A percentile compares a stretch with the other conserved stretches of the same genome.
Evolutionary conservation across 2,329 filamentous ascomycete species (phyloP).

Genomic region (Pseudocercospora vitis): DNA sequence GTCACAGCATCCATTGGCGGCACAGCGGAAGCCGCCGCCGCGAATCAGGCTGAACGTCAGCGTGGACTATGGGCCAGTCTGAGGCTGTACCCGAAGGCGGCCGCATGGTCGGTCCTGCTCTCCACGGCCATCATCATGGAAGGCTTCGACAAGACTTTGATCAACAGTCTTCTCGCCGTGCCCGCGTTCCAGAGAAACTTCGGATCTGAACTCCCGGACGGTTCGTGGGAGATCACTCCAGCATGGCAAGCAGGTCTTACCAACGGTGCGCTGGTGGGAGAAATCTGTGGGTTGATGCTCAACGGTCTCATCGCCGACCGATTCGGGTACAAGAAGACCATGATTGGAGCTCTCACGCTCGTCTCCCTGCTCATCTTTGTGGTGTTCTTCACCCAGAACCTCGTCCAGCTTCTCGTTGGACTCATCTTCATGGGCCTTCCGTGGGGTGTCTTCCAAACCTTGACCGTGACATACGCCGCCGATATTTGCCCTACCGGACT

Average conservation of each 20-base stretch:
- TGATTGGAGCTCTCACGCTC: slow-evolving; percentile 58
- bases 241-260: slow-evolving; percentile 59
- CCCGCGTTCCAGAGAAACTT: slow-evolving; percentile 40
- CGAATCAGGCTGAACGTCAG: too few species aligned
- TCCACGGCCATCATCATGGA: slow-evolving; percentile 45
- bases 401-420: slow-evolving; percentile 34
- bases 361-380: slow-evolving; percentile 58
- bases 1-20: too few species aligned
- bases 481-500: slow-evolving; percentile 62
- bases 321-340: slow-evolving; percentile 49
- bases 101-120: slow-evolving; percentile 41
- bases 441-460: slow-evolving; percentile 33
- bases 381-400: slow-evolving; percentile 43
- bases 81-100: slow-evolving; percentile 38
- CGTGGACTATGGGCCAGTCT: too few species aligned
- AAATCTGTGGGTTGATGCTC: slow-evolving; percentile 66
- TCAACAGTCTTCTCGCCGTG: slow-evolving; percentile 39
- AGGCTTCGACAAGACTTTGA: slow-evolving; percentile 43
- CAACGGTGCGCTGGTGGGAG: slow-evolving; percentile 59
- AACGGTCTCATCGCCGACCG: slow-evolving; percentile 64
- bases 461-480: slow-evolving; percentile 62
- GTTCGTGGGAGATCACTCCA: slow-evolving; percentile 52
- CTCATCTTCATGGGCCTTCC: slow-evolving; percentile 44
- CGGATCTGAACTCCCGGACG: slow-evolving; percentile 41
- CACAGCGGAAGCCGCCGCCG: too few species aligned